These are phyloP conservation scores for Acer negundo DNA, from an alignment of 345 rosid genomes.

Conservation along the genomic window DNA sequence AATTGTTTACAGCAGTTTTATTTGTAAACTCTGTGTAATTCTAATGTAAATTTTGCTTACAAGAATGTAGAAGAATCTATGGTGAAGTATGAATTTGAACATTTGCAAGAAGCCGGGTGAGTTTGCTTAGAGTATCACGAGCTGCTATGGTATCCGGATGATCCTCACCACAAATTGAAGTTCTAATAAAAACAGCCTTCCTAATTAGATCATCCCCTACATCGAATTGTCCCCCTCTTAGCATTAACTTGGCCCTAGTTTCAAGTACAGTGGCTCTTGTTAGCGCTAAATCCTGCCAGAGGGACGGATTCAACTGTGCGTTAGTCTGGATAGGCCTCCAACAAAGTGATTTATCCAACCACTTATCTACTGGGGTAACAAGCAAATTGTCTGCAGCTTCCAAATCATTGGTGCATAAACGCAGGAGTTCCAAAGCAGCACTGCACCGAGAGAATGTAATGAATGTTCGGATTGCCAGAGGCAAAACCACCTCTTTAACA, in stretches of 20 bases:
- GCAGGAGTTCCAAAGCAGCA: constrained; percentile 81
- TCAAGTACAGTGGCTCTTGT: constrained; percentile 87
- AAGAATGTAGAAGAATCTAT: constrained; percentile 39
- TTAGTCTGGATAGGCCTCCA: constrained; percentile 87
- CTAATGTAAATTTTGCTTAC: constrained; percentile 44
- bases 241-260: constrained; percentile 88
- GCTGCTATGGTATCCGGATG: constrained; percentile 85
- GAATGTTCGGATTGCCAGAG: constrained; percentile 76
- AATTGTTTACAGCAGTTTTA: constrained; percentile 42
- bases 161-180: constrained; percentile 83
- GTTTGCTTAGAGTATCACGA: constrained; percentile 77
- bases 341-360: constrained; percentile 83
- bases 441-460: constrained; percentile 78
- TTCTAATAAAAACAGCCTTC: constrained; percentile 85
- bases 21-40: constrained; percentile 42
- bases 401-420: constrained; percentile 79
- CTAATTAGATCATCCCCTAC: constrained; percentile 84
- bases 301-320: constrained; percentile 83
- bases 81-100: constrained; percentile 70
- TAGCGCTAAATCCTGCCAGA: constrained; percentile 94
- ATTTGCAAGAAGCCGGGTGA: constrained; percentile 78
- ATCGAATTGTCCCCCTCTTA: constrained; percentile 81
- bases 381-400: constrained; percentile 86
- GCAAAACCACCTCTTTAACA: constrained; percentile 67
- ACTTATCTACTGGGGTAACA: constrained; percentile 82